Evolutionary conservation across 768 basidiomycete genomes (phyloP).

Genomic region (Cubamyces sp.): DNA sequence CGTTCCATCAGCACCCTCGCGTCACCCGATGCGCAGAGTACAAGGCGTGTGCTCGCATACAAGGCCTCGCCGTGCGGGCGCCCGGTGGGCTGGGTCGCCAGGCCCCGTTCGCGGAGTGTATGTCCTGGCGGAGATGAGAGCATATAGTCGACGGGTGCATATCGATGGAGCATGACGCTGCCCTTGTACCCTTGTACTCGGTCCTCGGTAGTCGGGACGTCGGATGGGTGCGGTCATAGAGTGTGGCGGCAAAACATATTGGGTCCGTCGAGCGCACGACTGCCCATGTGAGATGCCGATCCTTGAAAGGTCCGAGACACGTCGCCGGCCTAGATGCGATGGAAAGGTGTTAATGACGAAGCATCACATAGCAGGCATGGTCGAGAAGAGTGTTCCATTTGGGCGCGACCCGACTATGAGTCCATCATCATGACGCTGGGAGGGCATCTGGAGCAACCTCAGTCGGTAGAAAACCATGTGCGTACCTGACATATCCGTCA

Average conservation of each 20-base stretch:
- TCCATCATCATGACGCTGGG: background rate
- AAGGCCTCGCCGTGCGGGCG: constrained; percentile 4
- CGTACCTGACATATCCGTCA: too few relatives aligned
- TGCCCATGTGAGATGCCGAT: constrained; percentile 1
- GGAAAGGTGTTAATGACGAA: background rate
- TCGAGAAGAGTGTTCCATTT: background rate
- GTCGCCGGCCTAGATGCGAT: background rate
- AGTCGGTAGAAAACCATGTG: too few relatives aligned
- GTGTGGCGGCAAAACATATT: constrained; percentile 2
- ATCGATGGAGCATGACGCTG: constrained; percentile 11
- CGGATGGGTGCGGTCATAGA: constrained; percentile 11
- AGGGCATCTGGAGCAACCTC: too few relatives aligned
- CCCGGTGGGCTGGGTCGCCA: constrained; percentile 7
- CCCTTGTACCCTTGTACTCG: constrained; percentile 16
- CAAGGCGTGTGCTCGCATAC: constrained; percentile 19
- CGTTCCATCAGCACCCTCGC: constrained; percentile 22
- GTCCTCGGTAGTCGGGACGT: background rate
- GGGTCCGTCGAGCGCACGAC: background rate
- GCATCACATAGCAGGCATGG: constrained; percentile 1
- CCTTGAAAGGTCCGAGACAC: background rate
- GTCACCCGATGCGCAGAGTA: constrained; percentile 19
- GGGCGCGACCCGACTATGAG: background rate
- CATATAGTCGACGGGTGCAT: background rate
- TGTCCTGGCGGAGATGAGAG: constrained; percentile 17
- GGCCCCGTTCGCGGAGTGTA: constrained; percentile 14